Conservation (phyloP, 139 green algal species). For the Trebouxia sp. region DNA sequence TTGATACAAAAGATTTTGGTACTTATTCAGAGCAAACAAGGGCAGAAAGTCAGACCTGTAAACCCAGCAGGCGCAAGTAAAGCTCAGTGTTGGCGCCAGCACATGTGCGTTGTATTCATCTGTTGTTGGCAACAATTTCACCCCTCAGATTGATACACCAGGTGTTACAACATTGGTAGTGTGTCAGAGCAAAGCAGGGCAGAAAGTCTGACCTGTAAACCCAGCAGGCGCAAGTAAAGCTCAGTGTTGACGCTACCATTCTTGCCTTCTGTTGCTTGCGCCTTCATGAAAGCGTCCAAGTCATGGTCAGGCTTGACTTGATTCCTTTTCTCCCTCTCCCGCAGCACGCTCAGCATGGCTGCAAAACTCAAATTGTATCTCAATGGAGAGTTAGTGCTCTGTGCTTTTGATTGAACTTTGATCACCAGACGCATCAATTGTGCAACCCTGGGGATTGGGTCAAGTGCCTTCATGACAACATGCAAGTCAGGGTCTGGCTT, state of each 20-base stretch:
- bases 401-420: background rate
- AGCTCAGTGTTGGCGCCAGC: slow-evolving; percentile 36
- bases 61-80: slow-evolving; percentile 49
- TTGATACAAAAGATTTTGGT: no score
- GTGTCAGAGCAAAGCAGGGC: no score
- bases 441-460: background rate
- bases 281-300: slow-evolving; percentile 39
- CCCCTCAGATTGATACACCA: no score
- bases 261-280: background rate
- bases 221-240: slow-evolving; percentile 52
- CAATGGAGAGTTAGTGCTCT: background rate
- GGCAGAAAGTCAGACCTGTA: background rate
- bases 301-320: slow-evolving; percentile 30
- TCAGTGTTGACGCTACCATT: slow-evolving; percentile 33
- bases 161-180: no score
- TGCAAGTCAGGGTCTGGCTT: background rate
- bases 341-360: slow-evolving; percentile 35
- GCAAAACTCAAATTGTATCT: background rate
- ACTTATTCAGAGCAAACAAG: no score
- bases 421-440: background rate
- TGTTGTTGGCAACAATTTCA: no score
- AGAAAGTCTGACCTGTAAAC: background rate
- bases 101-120: background rate
- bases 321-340: slow-evolving; percentile 30
- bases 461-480: background rate